Conservation (phyloP, 2,329 filamentous ascomycete species). For the Sclerotinia trifoliorum region DNA sequence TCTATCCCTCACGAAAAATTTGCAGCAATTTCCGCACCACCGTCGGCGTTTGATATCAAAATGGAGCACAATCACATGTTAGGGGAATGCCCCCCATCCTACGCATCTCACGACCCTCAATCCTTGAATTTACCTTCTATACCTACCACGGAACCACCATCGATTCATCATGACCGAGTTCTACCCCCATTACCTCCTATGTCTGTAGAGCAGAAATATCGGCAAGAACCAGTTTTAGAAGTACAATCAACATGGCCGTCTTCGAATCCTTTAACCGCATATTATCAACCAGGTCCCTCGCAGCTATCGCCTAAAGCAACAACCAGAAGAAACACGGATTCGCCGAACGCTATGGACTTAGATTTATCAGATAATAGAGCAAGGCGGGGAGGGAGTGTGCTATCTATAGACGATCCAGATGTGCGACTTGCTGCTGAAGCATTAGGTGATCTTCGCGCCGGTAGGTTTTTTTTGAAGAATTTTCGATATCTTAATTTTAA, state of each 20-base stretch:
- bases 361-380: constrained; percentile 37
- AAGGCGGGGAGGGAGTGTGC: constrained; percentile 38
- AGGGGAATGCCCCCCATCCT: constrained; percentile 36
- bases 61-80: constrained; percentile 41
- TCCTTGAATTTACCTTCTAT: constrained; percentile 35
- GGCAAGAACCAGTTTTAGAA: constrained; percentile 29
- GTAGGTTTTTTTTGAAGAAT: constrained; percentile 47
- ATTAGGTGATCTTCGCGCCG: constrained; percentile 69
- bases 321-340: constrained; percentile 29
- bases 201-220: constrained; percentile 30
- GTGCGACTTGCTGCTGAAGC: constrained; percentile 72
- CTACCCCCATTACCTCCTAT: constrained; percentile 37
- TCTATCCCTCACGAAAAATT: background rate
- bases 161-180: constrained; percentile 37
- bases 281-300: constrained; percentile 39
- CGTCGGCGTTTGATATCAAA: constrained; percentile 30
- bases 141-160: constrained; percentile 35
- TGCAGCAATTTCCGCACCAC: constrained; percentile 11
- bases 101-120: constrained; percentile 37
- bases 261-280: constrained; percentile 40
- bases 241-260: constrained; percentile 38
- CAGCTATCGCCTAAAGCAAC: constrained; percentile 36
- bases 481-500: constrained; percentile 18
- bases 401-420: constrained; percentile 61
- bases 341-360: constrained; percentile 37